Percentiles rank a stretch among this genome's conserved stretches.
Conservation (phyloP, 495 filamentous ascomycete species). For the Penicillium simplicissimum region DNA sequence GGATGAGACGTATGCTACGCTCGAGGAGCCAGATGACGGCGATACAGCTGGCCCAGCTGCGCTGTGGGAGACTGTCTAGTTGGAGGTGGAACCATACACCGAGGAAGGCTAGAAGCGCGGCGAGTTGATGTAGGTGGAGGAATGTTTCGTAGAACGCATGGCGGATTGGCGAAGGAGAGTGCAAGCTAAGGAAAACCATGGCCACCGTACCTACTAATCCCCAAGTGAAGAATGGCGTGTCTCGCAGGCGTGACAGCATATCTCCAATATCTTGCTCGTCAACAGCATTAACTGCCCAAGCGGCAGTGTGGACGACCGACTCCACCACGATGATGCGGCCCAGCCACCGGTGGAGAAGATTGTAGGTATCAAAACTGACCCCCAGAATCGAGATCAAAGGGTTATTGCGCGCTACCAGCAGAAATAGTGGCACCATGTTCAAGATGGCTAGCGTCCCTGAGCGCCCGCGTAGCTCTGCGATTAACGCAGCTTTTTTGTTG, state of each 20-base stretch:
- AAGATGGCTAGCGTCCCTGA: conserved; percentile 78
- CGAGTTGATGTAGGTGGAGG: conserved; percentile 72
- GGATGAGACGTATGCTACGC: conserved; percentile 50
- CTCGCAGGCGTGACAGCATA: conserved; percentile 58
- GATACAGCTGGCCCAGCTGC: conserved; percentile 65
- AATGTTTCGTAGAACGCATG: conserved; percentile 93
- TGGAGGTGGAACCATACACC: conserved; percentile 71
- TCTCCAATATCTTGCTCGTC: conserved; percentile 46
- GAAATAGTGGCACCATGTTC: conserved; percentile 86
- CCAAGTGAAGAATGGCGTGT: conserved; percentile 60
- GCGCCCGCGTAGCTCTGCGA: conserved; percentile 76
- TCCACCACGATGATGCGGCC: conserved; percentile 84
- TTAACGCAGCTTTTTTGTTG: conserved; percentile 48
- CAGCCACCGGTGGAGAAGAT: conserved; percentile 92
- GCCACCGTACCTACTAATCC: conserved; percentile 53
- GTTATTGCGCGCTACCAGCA: conserved; percentile 91
- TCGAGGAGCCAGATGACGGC: too few relatives aligned
- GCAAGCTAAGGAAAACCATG: conserved; percentile 65
- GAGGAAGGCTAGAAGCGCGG: conserved; percentile 61
- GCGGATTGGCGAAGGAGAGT: conserved; percentile 73
- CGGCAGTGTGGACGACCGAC: conserved; percentile 68
- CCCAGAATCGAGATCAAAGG: conserved; percentile 78
- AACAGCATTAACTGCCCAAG: conserved; percentile 61
- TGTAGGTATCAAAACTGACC: conserved; percentile 96
- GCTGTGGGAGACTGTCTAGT: conserved; percentile 59